Evolutionary conservation across 2,329 filamentous ascomycete species (phyloP), one percentile per base, ranked within the genome.

Genomic region (Tolypocladium sp.): DNA sequence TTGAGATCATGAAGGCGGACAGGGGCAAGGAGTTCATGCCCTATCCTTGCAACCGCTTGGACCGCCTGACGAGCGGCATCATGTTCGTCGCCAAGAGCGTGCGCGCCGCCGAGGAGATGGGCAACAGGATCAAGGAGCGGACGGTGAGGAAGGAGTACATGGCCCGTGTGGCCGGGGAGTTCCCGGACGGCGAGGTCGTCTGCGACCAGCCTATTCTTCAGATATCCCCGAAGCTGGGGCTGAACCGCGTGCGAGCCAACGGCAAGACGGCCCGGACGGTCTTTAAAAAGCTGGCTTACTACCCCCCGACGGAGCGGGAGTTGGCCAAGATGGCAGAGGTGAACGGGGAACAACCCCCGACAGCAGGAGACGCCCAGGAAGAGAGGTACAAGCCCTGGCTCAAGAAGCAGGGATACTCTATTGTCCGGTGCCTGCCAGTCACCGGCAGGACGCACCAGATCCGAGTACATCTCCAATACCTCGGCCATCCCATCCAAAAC

Each of bases 1-100:
- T 96, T 44, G 92, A 97, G 77, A 96, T 99, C 65, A 88, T 99
- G 84, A 87, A 90, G 65, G 84, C 90, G 2, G 89, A 96, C 69
- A 78, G 85, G 42, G 79, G 81, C 0, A 72, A 74, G 27, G 72
- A 74, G 35, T 87, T 84, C 70, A 71, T 80, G 57, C 81, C 84
- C 1, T 74, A 84, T 62, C 85, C 94, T 0, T 97, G 93, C 76
- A 96, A 99, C 69, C 82, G 94, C n/a, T 83, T 99, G 35, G 94
- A 99, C 71, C 82, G 94, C 57, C 77, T 99, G 67, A 99, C 94
- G 0, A 96, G 91, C 66, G 94, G 94, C 55, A 90, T 99, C 70
- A 97, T 99, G 93, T 99, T 99, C 73, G 87, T 99, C 66, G 94
- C 89, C 35, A 99, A 99, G 76, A 86, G 90, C 63, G 81, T 87